These are phyloP conservation scores for Lyophyllum shimeji DNA, from an alignment of 768 basidiomycete genomes.

Conservation along the genomic window DNA sequence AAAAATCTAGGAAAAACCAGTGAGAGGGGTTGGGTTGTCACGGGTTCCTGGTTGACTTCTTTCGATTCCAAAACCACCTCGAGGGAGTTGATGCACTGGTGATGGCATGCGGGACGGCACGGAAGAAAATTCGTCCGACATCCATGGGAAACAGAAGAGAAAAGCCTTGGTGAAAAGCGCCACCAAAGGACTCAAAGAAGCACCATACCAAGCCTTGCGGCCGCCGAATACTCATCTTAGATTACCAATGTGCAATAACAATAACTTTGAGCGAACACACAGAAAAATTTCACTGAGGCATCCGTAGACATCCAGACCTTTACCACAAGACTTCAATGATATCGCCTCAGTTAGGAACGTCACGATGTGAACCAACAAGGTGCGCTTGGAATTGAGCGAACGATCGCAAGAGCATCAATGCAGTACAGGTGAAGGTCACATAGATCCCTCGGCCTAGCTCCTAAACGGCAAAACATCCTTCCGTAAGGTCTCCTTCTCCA, in stretches of 20 bases:
- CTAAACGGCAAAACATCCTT: neutral
- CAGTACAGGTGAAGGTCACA: neutral
- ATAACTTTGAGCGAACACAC: no score
- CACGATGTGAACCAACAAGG: neutral
- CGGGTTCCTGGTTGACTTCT: neutral
- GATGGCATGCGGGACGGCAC: no score
- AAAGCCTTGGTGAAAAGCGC: no score
- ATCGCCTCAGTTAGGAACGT: neutral
- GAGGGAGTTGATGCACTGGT: no score
- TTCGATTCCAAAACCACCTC: neutral
- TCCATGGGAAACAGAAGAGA: no score
- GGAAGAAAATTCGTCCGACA: neutral
- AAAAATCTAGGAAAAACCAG: neutral
- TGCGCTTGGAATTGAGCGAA: neutral
- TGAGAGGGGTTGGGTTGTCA: neutral
- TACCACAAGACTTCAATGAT: no score
- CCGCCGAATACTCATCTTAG: no score
- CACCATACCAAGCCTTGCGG: no score
- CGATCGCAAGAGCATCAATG: neutral
- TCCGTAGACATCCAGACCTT: no score
- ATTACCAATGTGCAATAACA: no score
- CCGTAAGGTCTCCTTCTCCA: conserved; percentile 1
- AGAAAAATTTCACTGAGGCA: no score
- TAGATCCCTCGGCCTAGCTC: neutral
- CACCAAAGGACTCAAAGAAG: no score